A percentile compares a stretch with the other conserved stretches of the same genome.
Conservation (phyloP, 2,329 filamentous ascomycete species). For the Mycosphaerella arachidis region DNA sequence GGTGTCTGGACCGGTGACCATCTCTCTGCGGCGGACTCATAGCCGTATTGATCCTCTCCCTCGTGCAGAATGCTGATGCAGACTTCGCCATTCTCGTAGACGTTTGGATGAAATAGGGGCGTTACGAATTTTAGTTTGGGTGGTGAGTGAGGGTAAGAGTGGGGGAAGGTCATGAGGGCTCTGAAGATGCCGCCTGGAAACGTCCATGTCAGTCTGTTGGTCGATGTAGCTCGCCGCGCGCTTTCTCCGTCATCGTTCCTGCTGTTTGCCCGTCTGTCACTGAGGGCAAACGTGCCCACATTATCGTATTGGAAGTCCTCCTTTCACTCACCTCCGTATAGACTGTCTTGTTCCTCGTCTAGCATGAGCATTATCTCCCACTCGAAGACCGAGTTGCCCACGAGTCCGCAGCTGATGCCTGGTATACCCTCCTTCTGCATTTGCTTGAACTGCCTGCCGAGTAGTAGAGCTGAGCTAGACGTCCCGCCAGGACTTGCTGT, state of each 20-base stretch:
- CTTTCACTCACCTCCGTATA: constrained; percentile 71
- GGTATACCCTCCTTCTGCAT: constrained; percentile 90
- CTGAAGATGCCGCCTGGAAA: constrained; percentile 81
- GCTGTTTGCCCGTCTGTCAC: background rate
- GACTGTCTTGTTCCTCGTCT: constrained; percentile 69
- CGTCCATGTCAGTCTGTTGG: background rate
- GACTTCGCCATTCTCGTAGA: constrained; percentile 80
- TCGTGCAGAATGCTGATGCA: constrained; percentile 98
- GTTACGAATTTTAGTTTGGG: constrained; percentile 83
- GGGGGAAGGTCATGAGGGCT: constrained; percentile 76
- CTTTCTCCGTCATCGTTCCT: background rate
- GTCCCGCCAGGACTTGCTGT: constrained; percentile 22
- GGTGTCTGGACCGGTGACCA: constrained; percentile 95
- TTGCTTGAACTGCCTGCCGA: constrained; percentile 83
- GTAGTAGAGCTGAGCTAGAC: constrained; percentile 63
- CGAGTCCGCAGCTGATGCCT: constrained; percentile 87
- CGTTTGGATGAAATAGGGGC: constrained; percentile 89
- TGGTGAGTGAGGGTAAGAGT: constrained; percentile 79
- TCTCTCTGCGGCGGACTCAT: constrained; percentile 82
- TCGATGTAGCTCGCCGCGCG: background rate
- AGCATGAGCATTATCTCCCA: constrained; percentile 99
- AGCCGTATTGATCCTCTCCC: constrained; percentile 88
- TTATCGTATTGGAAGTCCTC: background rate
- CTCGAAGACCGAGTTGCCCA: constrained; percentile 83
- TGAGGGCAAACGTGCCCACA: constrained; percentile 4